Base-by-base conservation (phyloP, 441 rosid genomes). In the Dalechampia spathulata region DNA sequence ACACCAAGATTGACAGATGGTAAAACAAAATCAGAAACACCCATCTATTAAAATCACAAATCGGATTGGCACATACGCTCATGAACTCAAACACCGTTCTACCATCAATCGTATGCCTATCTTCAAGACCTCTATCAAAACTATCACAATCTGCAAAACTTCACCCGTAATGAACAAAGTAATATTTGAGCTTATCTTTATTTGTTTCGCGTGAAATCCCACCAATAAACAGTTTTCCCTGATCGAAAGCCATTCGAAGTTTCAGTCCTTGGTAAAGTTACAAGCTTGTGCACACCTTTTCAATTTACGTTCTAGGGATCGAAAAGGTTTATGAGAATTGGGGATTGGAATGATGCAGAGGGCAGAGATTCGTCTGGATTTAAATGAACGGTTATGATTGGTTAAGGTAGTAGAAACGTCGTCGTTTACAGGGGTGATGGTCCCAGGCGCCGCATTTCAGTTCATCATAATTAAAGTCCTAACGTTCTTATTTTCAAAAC, bases 161-260 rank as follows among this genome's bases (percentile, higher is more conserved):
- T 88, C 91, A 2, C n/a, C 96, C 95, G 61, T 73, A 92, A 46
- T 76, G 83, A 50, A 70, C 20, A 54, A 92, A 92, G 75, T 92
- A 81, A 22, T 88, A 94, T 28, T 66, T 72, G 34, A 92, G 81
- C 64, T 69, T 78, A 14, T 86, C 94, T 73, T 92, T 95, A 55
- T 67, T 65, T 1, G 98, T 92, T 58, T 92, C 98, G 96, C 96
- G 86, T 34, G 98, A 92, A 67, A 92, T 88, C 68, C 98, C 98
- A 28, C 98, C 96, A 67, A 92, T 78, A 69, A 92, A 88, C 10
- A 92, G 81, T 85, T 92, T 92, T 39, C 96, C 98, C 64, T 87
- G 96, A 86, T 91, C 98, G 48, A 93, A 88, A 66, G 88, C 98
- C 98, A 91, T 91, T 14, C 15, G 15, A 39, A 14, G 17, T n/a